Evolutionary conservation across 352 stramenopile species (phyloP), one percentile per base, ranked within the genome.

Genomic region (Plasmopara viticola): DNA sequence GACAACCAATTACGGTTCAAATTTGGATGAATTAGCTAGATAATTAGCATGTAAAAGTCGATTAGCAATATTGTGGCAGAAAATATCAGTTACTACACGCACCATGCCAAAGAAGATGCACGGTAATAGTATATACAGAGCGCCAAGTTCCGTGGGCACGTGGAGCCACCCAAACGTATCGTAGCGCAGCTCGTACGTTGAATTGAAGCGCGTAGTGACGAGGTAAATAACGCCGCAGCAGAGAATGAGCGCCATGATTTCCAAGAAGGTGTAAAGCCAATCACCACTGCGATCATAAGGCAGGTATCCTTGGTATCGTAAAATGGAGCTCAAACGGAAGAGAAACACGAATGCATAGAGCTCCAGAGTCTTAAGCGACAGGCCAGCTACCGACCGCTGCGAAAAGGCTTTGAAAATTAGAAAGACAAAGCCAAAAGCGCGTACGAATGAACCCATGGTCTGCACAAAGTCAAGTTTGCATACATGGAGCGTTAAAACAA

Each of bases 331-430:
- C 4, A 99, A 74, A 9, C 96, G 91, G 62, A 97, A 97, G 65
- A 98, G 86, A 68, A 98, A 99, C 33, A 98, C 90, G 18, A 97
- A 85, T 39, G 70, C 84, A 56, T 99, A 99, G 9, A 98, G 70
- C 72, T 99, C 88, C 68, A 99, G 64, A 30, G 94, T 98, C 81
- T 99, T 99, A 25, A 98, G 65, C 35, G 94, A 98, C 9, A 99
- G 67, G 1, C 90, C 90, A 56, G 90, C 86, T 25, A 96, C 89
- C 2, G 88, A 88, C 45, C 86, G 75, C 56, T 94, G 91, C 57
- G 90, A 96, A 53, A 96, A 97, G 6, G 87, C 94, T 71, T 98
- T 97, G 48, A 97, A 90, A 65, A 97, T 96, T 17, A 98, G 70
- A 63, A 98, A 95, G 28, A 75, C 78, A 69, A 97, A 96, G 45